Percentiles rank a stretch among this genome's conserved stretches.
Conservation (phyloP, 116 monocot genomes). For the Papilionanthe hybrid region DNA sequence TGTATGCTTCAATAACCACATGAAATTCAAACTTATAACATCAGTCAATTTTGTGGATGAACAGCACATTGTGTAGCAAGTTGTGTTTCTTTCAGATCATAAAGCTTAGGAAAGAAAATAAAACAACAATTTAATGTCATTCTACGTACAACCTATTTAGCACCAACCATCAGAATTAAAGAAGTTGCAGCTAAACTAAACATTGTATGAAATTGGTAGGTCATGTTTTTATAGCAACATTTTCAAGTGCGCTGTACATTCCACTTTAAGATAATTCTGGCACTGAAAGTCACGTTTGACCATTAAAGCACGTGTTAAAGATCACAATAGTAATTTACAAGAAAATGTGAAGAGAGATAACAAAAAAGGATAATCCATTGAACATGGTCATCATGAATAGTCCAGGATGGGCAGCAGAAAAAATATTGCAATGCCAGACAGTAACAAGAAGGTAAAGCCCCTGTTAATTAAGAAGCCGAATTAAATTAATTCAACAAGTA, state of each 20-base stretch:
- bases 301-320: not conserved
- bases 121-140: not conserved
- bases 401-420: not conserved
- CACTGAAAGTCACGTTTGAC: not conserved
- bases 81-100: not conserved
- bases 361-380: not conserved
- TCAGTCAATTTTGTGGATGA: not conserved
- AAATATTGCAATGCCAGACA: not conserved
- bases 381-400: not conserved
- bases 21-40: not conserved
- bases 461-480: not conserved
- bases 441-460: not conserved
- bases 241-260: not conserved
- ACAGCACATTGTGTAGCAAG: not conserved
- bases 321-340: not conserved
- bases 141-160: not conserved
- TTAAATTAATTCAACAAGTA: not conserved
- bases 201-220: not conserved
- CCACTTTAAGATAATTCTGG: not conserved
- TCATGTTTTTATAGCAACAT: not conserved
- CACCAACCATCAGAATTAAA: not conserved
- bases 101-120: not conserved
- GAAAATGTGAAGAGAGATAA: not conserved
- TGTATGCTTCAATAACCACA: conserved; percentile 44
- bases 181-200: not conserved